Evolutionary conservation across 352 stramenopile species (phyloP).

Genomic region (Pythium sukuiense): DNA sequence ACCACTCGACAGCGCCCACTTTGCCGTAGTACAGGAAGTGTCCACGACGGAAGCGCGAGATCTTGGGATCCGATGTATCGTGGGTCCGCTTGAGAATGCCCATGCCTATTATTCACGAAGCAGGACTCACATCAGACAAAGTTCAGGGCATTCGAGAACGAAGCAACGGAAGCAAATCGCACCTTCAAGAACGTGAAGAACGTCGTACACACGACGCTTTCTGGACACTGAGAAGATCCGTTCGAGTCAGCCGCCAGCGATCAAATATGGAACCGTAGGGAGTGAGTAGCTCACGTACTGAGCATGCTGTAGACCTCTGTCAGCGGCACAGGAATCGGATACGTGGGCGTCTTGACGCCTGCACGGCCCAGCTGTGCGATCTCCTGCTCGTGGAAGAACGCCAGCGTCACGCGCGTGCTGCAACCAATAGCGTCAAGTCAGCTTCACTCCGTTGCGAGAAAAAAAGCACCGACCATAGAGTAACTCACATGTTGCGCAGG

Average conservation of each 20-base stretch:
- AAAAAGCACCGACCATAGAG: not conserved
- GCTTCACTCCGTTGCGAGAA: not conserved
- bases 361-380: slow-evolving; percentile 24
- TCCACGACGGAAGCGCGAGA: slow-evolving; percentile 36
- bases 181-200: slow-evolving; percentile 81
- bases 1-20: slow-evolving; percentile 37
- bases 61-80: slow-evolving; percentile 27
- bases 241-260: not conserved
- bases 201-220: slow-evolving; percentile 76
- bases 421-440: not conserved
- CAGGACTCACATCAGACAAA: too few species aligned
- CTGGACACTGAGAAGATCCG: slow-evolving; percentile 40
- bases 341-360: slow-evolving; percentile 18
- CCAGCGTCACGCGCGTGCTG: slow-evolving; percentile 52
- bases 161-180: not conserved
- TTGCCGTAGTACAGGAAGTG: slow-evolving; percentile 63
- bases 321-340: slow-evolving; percentile 50
- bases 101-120: slow-evolving; percentile 33
- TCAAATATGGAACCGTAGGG: not conserved
- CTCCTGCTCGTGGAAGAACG: slow-evolving; percentile 73
- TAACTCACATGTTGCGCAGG: slow-evolving; percentile 21
- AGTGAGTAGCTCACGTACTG: slow-evolving; percentile 29
- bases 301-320: slow-evolving; percentile 73
- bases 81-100: slow-evolving; percentile 60
- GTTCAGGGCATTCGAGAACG: not conserved